A percentile compares a stretch with the other conserved stretches of the same genome.
phyloP scores from a whole-genome alignment of 1,284 basidiomycete genomes.

The Pascua guehoae region DNA sequence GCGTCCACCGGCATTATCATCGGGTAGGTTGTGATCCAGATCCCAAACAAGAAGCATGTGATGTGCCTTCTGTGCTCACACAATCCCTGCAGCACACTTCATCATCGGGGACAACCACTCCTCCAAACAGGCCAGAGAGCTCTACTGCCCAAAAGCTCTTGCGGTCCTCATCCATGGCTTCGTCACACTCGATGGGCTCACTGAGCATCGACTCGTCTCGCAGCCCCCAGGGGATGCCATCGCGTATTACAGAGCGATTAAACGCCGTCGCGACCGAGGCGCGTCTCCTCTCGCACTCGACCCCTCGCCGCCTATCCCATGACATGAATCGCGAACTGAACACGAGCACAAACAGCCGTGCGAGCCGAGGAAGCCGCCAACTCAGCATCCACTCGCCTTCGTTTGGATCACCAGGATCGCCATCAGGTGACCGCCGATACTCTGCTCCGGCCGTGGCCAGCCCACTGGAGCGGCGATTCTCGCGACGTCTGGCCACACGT shows the following conservation, averaged over 20 bases:
- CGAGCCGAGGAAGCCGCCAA: not conserved
- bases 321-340: constrained; percentile 8
- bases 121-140: not conserved
- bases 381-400: constrained; percentile 3
- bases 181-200: constrained; percentile 15
- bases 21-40: too few relatives aligned
- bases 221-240: constrained; percentile 9
- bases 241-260: not conserved
- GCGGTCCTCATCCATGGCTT: constrained; percentile 4
- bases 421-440: not conserved
- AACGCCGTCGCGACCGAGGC: not conserved
- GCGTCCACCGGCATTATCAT: too few relatives aligned
- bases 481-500: constrained; percentile 5
- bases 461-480: constrained; percentile 15
- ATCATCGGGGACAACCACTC: not conserved
- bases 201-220: constrained; percentile 21
- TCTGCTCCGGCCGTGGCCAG: not conserved
- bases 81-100: not conserved
- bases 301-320: constrained; percentile 3
- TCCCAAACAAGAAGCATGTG: too few relatives aligned
- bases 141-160: not conserved
- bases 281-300: not conserved
- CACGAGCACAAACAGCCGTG: not conserved
- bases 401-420: not conserved
- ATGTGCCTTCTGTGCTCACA: too few relatives aligned